Conservation (phyloP, 148 eudicot genomes). For the Persicaria maculosa region DNA sequence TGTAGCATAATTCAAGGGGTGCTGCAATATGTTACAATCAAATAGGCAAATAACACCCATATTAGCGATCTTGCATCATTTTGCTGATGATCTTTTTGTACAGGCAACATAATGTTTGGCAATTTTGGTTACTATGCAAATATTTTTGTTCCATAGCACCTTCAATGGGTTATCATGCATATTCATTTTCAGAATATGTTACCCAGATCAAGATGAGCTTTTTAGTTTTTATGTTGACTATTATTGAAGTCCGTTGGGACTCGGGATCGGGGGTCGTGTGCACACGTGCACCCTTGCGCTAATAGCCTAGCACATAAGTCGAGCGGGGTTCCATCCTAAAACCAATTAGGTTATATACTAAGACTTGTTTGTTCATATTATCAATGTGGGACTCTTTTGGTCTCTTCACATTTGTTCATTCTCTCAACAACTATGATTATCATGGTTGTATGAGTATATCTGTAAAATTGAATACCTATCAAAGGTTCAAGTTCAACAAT, state of each 20-base stretch:
- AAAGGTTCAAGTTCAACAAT: not conserved
- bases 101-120: not conserved
- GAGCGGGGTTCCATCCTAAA: too few species aligned
- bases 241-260: too few species aligned
- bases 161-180: not conserved
- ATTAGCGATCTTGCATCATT: too few species aligned
- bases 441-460: not conserved
- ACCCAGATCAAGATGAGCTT: not conserved
- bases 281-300: too few species aligned
- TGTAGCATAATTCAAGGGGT: too few species aligned
- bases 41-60: not conserved
- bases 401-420: too few species aligned
- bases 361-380: too few species aligned
- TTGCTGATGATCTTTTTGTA: not conserved
- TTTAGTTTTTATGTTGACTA: not conserved
- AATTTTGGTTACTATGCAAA: not conserved
- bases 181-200: not conserved
- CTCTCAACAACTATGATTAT: too few species aligned
- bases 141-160: not conserved
- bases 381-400: too few species aligned
- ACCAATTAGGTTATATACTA: too few species aligned
- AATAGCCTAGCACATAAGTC: too few species aligned
- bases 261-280: too few species aligned
- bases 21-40: not conserved
- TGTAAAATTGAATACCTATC: not conserved